Conservation (phyloP, 1,139 yeast genomes). For the Pichia kudriavzevii region DNA sequence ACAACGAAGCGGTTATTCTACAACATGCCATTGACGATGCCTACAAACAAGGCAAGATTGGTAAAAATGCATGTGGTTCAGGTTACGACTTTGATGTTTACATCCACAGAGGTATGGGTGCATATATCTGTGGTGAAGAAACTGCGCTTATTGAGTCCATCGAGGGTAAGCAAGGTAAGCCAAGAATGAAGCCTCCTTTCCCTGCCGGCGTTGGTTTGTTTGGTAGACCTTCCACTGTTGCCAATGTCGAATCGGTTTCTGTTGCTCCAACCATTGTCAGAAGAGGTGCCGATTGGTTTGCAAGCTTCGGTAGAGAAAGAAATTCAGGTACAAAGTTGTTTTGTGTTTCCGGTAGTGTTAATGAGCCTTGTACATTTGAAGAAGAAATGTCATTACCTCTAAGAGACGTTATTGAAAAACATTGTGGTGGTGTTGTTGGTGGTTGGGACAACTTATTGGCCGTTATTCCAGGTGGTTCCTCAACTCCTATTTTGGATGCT, state of each 20-base stretch:
- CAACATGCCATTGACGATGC: conserved; percentile 84
- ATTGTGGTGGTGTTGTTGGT: conserved; percentile 84
- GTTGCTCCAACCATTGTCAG: conserved; percentile 84
- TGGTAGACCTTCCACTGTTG: conserved; percentile 85
- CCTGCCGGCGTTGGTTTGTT: conserved; percentile 90
- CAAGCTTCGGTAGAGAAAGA: conserved; percentile 74
- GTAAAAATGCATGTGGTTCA: conserved; percentile 79
- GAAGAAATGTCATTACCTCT: conserved; percentile 89
- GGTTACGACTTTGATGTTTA: conserved; percentile 78
- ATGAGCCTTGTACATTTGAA: conserved; percentile 86
- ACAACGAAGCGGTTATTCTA: conserved; percentile 63
- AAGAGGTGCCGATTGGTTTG: conserved; percentile 86
- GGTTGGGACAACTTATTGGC: conserved; percentile 89
- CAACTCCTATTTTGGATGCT: conserved; percentile 74
- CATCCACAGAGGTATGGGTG: conserved; percentile 88
- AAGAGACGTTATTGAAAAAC: conserved; percentile 72
- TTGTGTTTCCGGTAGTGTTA: conserved; percentile 84
- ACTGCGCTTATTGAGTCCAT: conserved; percentile 80
- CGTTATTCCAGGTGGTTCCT: conserved; percentile 82
- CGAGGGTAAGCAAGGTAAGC: conserved; percentile 90
- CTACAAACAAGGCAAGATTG: conserved; percentile 68
- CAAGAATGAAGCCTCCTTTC: conserved; percentile 88
- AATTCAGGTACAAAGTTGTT: conserved; percentile 74
- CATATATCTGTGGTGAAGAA: conserved; percentile 87
- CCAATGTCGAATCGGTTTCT: conserved; percentile 84